phyloP scores from a whole-genome alignment of 2,329 filamentous ascomycete genomes.

The Fusarium gaditjirri region DNA sequence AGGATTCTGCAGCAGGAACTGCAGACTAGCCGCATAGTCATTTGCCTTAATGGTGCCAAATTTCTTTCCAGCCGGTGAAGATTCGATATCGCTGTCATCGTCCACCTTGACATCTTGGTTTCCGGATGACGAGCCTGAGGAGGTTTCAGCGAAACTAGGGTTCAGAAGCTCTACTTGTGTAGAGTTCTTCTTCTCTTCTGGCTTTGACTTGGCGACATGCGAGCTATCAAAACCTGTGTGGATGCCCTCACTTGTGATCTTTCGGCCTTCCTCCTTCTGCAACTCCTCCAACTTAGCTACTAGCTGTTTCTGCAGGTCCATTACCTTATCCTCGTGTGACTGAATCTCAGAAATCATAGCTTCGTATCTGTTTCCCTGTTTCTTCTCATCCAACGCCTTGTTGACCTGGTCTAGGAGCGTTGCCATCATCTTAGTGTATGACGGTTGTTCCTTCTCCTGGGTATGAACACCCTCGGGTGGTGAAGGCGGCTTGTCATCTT shows the following conservation, averaged over 20 bases:
- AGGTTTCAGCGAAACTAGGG: constrained; percentile 58
- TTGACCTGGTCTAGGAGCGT: constrained; percentile 94
- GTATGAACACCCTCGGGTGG: constrained; percentile 83
- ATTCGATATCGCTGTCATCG: constrained; percentile 79
- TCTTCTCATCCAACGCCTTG: constrained; percentile 80
- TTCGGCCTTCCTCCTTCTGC: constrained; percentile 84
- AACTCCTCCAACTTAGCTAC: constrained; percentile 79
- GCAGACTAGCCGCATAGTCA: constrained; percentile 78
- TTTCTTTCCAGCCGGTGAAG: constrained; percentile 79
- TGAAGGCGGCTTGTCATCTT: constrained; percentile 78
- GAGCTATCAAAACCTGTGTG: constrained; percentile 93
- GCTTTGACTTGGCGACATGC: constrained; percentile 73
- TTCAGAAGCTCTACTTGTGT: constrained; percentile 80
- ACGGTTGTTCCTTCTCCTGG: constrained; percentile 77
- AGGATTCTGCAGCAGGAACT: constrained; percentile 83
- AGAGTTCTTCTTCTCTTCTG: constrained; percentile 59
- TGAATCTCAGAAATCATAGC: constrained; percentile 83
- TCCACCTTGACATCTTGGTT: constrained; percentile 49
- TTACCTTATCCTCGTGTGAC: constrained; percentile 80
- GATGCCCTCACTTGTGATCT: constrained; percentile 93
- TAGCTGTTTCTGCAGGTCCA: constrained; percentile 80
- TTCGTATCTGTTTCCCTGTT: constrained; percentile 73
- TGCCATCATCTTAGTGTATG: constrained; percentile 98
- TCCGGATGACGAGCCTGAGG: constrained; percentile 21
- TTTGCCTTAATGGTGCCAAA: constrained; percentile 82